phyloP scores from a whole-genome alignment of 2,329 filamentous ascomycete genomes.

The Nannizziopsis arthrosporioides region DNA sequence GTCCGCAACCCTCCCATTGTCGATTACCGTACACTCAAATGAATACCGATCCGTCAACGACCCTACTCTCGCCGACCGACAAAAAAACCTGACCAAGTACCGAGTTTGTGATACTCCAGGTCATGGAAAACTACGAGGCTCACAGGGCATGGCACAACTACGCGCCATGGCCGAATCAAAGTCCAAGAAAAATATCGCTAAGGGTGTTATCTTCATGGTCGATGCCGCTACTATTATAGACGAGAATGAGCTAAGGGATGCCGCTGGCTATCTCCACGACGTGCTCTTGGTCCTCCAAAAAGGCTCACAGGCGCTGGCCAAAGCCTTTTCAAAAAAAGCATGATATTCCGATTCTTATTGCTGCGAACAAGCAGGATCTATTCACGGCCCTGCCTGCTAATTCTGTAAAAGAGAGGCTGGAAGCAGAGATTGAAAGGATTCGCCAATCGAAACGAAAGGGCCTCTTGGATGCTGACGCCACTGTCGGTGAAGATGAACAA shows the following conservation, averaged over 20 bases:
- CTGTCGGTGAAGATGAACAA: slow-evolving; percentile 50
- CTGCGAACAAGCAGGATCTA: slow-evolving; percentile 89
- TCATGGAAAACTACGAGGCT: slow-evolving; percentile 77
- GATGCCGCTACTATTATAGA: slow-evolving; percentile 59
- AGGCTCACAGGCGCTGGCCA: slow-evolving; percentile 26
- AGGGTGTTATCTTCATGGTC: slow-evolving; percentile 75
- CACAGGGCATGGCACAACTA: slow-evolving; percentile 36
- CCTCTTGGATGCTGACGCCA: slow-evolving; percentile 66
- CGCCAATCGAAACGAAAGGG: slow-evolving; percentile 67
- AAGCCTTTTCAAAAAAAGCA: slow-evolving; percentile 39
- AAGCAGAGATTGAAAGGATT: slow-evolving; percentile 69
- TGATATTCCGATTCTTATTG: slow-evolving; percentile 64
- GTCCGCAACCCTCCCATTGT: slow-evolving; percentile 45
- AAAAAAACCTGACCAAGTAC: slow-evolving; percentile 29
- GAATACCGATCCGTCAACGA: slow-evolving; percentile 57
- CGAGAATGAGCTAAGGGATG: slow-evolving; percentile 47
- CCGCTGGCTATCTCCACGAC: slow-evolving; percentile 80
- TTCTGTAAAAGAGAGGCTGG: slow-evolving; percentile 62
- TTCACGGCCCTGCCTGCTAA: slow-evolving; percentile 80
- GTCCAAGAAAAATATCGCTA: slow-evolving; percentile 24
- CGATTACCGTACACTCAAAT: slow-evolving; percentile 44
- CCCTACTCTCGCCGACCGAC: slow-evolving; percentile 47
- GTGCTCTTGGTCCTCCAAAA: slow-evolving; percentile 71
- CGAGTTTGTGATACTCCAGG: slow-evolving; percentile 65
- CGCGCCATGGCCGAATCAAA: slow-evolving; percentile 26